Conservation (phyloP, 2,329 filamentous ascomycete genomes). For the Aureobasidium sp. region DNA sequence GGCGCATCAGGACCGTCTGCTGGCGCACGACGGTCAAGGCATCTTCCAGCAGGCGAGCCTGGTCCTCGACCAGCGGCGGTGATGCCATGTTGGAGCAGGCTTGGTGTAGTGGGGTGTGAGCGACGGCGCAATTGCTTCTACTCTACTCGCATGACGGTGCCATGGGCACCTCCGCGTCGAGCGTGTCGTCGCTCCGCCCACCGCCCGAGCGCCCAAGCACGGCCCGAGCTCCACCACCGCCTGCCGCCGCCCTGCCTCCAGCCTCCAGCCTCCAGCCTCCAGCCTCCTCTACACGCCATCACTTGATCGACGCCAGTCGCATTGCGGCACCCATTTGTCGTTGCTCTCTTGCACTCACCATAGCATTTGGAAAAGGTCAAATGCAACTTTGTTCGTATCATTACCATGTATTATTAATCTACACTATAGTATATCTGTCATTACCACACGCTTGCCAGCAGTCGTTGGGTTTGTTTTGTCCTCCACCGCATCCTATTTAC, state of each 20-base stretch:
- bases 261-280: too few species aligned
- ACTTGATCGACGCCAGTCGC: too few species aligned
- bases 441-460: not conserved
- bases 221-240: not conserved
- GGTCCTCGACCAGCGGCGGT: conserved; percentile 42
- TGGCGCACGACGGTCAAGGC: conserved; percentile 92
- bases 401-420: conserved; percentile 3
- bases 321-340: not conserved
- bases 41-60: conserved; percentile 92
- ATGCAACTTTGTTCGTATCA: not conserved
- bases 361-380: not conserved
- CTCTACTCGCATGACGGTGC: conserved; percentile 6
- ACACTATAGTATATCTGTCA: not conserved
- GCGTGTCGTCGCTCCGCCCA: not conserved
- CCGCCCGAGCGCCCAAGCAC: too few species aligned
- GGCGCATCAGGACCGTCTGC: conserved; percentile 94
- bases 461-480: not conserved
- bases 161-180: not conserved
- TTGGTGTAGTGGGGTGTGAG: not conserved
- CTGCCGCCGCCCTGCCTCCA: not conserved
- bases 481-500: not conserved
- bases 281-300: not conserved
- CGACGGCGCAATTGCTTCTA: not conserved
- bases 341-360: not conserved
- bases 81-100: conserved; percentile 30